Evolutionary conservation across 148 eudicot genomes (phyloP), one percentile per base, ranked within the genome.

Genomic region (Dianthus caryophyllus): DNA sequence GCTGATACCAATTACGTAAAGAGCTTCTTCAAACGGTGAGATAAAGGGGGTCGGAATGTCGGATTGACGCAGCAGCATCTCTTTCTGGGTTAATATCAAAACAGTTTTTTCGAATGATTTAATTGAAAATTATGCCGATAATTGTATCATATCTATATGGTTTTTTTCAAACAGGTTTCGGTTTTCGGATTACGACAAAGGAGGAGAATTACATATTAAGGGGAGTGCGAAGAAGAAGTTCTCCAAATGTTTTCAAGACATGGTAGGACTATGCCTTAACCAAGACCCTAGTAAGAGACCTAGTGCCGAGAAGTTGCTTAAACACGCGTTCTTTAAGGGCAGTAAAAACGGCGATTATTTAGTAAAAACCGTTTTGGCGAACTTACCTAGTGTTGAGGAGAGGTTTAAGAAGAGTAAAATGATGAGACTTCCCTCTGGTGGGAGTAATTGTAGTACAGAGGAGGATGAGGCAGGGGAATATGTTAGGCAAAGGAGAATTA

Each of bases 241-340:
- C 27, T 84, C 93, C 0, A 85, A 79, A 67, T 65, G 71, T 8
- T 92, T 92, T 41, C 85, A 84, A 70, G 96, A 92, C 48, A 82
- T 89, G 89, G 89, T 92, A 0, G 88, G 83, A 2, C 24, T 70
- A 18, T 92, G 96, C 55, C 82, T 92, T 26, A 80, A 84, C 63
- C 96, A 87, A 52, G 96, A 92, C 38, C 98, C 98, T 8, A 74
- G 80, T 9, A 84, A 80, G 44, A 75, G 98, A 59, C 98, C 96
- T 0, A 77, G 83, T 0, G 86, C 97, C 0, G 91, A 85, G 67
- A 92, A 89, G 31, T 46, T 92, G 71, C 26, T 92, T 56, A 87
- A 79, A 78, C 98, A 92, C 65, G 70, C 80, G 1, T 89, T 89
- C 47, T 89, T 92, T 56, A 89, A 71, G 79, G 75, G 73, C 26